Conservation (phyloP, 164 flowering plant species). For the Cinnamomum micranthum region DNA sequence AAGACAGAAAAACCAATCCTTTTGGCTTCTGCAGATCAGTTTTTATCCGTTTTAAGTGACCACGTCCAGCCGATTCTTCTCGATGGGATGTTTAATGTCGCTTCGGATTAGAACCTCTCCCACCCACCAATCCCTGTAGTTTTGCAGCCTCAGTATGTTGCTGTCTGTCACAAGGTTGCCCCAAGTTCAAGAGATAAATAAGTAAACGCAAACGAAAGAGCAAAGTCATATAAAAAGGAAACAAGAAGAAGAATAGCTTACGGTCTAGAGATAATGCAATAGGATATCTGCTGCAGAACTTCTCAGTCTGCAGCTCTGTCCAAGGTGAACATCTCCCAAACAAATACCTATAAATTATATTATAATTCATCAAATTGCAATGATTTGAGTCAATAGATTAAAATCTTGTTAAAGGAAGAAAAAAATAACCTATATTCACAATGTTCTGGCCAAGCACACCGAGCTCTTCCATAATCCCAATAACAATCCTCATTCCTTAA, state of each 20-base stretch:
- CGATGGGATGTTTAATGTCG: not conserved
- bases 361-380: not conserved
- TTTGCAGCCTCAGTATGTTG: not conserved
- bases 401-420: not conserved
- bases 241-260: conserved; percentile 1
- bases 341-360: conserved; percentile 50
- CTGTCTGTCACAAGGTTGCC: no score
- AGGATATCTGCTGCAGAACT: conserved; percentile 58
- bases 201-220: no score
- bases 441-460: conserved; percentile 89
- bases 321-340: conserved; percentile 98
- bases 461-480: conserved; percentile 99
- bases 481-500: conserved; percentile 90
- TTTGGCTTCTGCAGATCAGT: not conserved
- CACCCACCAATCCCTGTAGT: not conserved
- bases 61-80: not conserved
- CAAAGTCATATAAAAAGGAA: not conserved
- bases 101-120: not conserved
- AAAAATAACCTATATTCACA: conserved; percentile 90
- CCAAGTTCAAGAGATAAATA: no score
- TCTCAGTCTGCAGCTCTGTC: conserved; percentile 93
- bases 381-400: not conserved
- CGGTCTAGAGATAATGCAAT: conserved; percentile 53
- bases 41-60: not conserved
- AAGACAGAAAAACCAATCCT: not conserved